Percentiles rank a stretch among this genome's conserved stretches.
phyloP scores from a whole-genome alignment of 768 basidiomycete species.

The Lyophyllum decastes region DNA sequence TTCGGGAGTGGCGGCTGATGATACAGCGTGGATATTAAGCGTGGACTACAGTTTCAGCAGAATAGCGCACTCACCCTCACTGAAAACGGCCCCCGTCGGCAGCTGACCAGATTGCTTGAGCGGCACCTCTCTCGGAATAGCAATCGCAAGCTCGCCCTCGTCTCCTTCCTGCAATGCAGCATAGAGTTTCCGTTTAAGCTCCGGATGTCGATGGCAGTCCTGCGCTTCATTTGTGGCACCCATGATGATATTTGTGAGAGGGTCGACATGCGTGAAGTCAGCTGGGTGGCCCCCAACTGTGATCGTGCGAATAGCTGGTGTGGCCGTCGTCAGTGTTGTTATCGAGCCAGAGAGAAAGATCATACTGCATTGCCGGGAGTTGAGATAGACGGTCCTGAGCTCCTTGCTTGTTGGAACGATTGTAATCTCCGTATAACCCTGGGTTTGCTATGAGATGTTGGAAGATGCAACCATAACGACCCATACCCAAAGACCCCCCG shows the following conservation, averaged over 20 bases:
- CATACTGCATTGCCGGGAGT: conserved; percentile 87
- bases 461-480: conserved; percentile 4
- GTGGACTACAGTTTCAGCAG: background rate
- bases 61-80: conserved; percentile 52
- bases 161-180: conserved; percentile 88
- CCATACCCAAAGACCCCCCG: conserved; percentile 81
- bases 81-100: conserved; percentile 42
- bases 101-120: conserved; percentile 60
- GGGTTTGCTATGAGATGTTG: conserved; percentile 21
- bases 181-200: conserved; percentile 90
- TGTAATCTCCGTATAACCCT: conserved; percentile 96
- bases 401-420: conserved; percentile 79
- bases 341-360: conserved; percentile 12
- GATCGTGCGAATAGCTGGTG: conserved; percentile 69
- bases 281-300: conserved; percentile 71
- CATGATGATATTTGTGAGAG: conserved; percentile 64
- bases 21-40: background rate
- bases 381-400: conserved; percentile 82
- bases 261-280: conserved; percentile 80
- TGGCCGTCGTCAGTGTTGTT: conserved; percentile 18
- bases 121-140: conserved; percentile 73
- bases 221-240: conserved; percentile 53
- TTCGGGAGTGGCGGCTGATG: conserved; percentile 75
- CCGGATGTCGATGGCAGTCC: conserved; percentile 89
- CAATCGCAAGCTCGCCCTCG: conserved; percentile 93